A percentile compares a stretch with the other conserved stretches of the same genome.
These are phyloP conservation scores for Symbiotaphrina buchneri DNA, from an alignment of 495 filamentous ascomycete species.

Conservation along the genomic window DNA sequence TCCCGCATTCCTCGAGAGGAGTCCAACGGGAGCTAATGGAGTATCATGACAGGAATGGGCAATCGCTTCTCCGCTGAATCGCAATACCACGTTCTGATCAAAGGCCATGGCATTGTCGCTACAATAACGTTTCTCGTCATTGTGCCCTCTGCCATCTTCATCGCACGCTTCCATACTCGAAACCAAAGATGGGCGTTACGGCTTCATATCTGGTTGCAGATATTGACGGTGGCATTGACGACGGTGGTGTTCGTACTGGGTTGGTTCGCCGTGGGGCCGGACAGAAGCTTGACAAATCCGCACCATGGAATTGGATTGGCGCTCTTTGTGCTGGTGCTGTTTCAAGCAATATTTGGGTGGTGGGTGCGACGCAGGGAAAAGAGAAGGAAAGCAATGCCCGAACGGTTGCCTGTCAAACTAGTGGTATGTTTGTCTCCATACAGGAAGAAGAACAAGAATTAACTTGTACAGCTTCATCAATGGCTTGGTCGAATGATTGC, in stretches of 20 bases:
- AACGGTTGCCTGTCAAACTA: conserved; percentile 42
- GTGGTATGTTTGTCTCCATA: conserved; percentile 29
- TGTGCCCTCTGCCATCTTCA: conserved; percentile 55
- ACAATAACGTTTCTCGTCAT: conserved; percentile 74
- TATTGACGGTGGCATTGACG: conserved; percentile 47
- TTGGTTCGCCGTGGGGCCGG: conserved; percentile 55
- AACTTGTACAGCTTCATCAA: conserved; percentile 36
- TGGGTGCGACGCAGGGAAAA: conserved; percentile 40
- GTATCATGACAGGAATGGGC: conserved; percentile 55
- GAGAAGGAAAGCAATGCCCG: conserved; percentile 27
- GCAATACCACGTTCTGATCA: conserved; percentile 58
- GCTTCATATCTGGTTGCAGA: conserved; percentile 68
- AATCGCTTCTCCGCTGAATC: conserved; percentile 60
- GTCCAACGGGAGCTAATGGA: no score
- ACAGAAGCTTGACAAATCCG: conserved; percentile 68
- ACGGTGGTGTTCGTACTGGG: conserved; percentile 60
- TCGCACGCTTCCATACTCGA: conserved; percentile 48
- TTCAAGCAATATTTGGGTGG: conserved; percentile 61
- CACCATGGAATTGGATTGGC: conserved; percentile 79
- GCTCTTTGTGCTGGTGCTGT: conserved; percentile 63
- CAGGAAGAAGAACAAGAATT: not conserved
- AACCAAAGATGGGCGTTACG: conserved; percentile 45
- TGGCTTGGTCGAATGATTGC: conserved; percentile 64
- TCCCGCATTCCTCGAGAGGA: no score
- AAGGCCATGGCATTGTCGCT: conserved; percentile 66